These are phyloP conservation scores for Cladosporium halotolerans DNA, from an alignment of 2,329 filamentous ascomycete genomes.

Conservation along the genomic window DNA sequence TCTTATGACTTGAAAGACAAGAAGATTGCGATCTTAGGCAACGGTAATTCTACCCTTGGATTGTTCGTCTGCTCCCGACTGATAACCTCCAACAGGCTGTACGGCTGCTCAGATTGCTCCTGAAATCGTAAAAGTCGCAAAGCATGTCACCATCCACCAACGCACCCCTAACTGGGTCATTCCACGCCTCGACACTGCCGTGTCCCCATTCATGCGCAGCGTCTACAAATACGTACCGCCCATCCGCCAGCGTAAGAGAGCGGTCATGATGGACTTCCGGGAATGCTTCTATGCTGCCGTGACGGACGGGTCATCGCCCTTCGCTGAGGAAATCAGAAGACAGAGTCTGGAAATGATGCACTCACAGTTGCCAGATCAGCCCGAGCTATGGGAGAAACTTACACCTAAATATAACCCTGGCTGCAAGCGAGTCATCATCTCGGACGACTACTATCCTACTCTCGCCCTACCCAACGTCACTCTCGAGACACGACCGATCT, in stretches of 20 bases:
- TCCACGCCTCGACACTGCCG: conserved; percentile 45
- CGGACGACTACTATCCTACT: conserved; percentile 51
- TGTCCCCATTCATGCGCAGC: conserved; percentile 38
- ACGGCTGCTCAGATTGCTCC: conserved; percentile 55
- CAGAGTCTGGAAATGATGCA: conserved; percentile 37
- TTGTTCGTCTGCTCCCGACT: background rate
- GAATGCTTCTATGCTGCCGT: conserved; percentile 44
- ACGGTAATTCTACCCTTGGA: conserved; percentile 34
- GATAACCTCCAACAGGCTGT: conserved; percentile 35
- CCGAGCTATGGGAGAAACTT: conserved; percentile 48
- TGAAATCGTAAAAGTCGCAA: conserved; percentile 47
- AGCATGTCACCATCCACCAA: conserved; percentile 50
- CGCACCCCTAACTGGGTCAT: conserved; percentile 55
- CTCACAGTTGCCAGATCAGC: conserved; percentile 41
- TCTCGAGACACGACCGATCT: conserved; percentile 47
- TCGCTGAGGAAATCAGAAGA: conserved; percentile 37
- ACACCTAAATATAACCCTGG: conserved; percentile 50
- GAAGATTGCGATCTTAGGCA: conserved; percentile 54
- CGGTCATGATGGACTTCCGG: conserved; percentile 49
- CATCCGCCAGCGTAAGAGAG: conserved; percentile 45
- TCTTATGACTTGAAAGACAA: conserved; percentile 49
- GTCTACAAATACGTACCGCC: conserved; percentile 48
- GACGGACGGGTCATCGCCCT: conserved; percentile 35
- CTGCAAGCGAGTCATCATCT: conserved; percentile 50
- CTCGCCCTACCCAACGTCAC: conserved; percentile 42